Base-by-base conservation (phyloP, 306 rosid genomes). In the Fragaria ananassa region DNA sequence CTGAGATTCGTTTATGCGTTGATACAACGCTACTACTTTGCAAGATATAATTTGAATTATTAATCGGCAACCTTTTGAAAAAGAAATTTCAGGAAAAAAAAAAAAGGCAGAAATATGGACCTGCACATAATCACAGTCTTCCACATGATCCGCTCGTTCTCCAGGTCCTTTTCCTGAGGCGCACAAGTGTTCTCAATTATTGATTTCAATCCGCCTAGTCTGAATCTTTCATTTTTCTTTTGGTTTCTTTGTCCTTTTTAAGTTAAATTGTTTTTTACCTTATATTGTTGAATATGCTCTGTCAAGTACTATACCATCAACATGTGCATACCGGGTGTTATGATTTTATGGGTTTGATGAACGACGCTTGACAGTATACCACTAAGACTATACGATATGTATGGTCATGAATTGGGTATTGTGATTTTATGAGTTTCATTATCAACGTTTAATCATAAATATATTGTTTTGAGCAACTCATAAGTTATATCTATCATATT, bases 1-100 rank as follows among this genome's bases (percentile, higher is more conserved):
- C 50, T 19, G 21, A 71, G 78, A 81, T 65, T 72, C 75, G 45
- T 27, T 76, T 56, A 73, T 23, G 78, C 81, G 78, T 81, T 29
- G 37, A 71, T 66, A 46, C 70, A 71, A 81, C 71, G 81, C 81
- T 5, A 65, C n/a, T 14, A 35, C 79, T 72, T 51, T n/a, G 61
- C 45, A n/a, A 6, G 41, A 73, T 23, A 57, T 56, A 72, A 56
- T 25, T 57, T 73, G 54, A 74, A 74, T 74, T 74, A 74, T 74
- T 58, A 74, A 58, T 54, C 64, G 42, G 19, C 68, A 31, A 73
- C 69, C 23, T 74, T 74, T 74, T 42, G 11, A 35, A 18, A 61
- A 61, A 29, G 19, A 61, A 29, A 61, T 6, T 61, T 29, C 10
- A 4, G 54, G n/a, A 54, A 51, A 1, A 3, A 11, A 37, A 13